Percentiles rank a stretch among this genome's conserved stretches.
Conservation (phyloP, 2,329 filamentous ascomycete species). For the Pseudocercospora eumusae region DNA sequence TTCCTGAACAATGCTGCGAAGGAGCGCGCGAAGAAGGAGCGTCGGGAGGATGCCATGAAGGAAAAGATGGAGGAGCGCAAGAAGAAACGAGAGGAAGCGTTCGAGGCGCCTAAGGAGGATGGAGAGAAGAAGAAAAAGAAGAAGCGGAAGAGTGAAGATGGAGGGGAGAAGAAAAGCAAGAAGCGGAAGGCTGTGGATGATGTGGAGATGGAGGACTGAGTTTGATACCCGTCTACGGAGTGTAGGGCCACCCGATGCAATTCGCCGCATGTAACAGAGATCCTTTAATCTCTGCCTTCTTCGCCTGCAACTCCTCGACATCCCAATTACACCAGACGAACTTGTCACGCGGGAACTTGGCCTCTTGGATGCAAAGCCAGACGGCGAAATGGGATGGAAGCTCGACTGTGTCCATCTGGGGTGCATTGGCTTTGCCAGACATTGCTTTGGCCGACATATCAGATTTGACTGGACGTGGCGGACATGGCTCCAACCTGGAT, state of each 20-base stretch:
- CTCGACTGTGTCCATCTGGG: background rate
- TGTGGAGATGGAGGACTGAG: slow-evolving; percentile 34
- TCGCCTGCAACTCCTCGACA: slow-evolving; percentile 15
- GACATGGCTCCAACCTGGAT: background rate
- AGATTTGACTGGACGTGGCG: background rate
- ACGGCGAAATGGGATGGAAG: slow-evolving; percentile 32
- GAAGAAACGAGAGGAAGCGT: slow-evolving; percentile 81
- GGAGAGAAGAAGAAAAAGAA: slow-evolving; percentile 52
- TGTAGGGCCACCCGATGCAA: slow-evolving; percentile 5
- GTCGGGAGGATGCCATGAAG: slow-evolving; percentile 79
- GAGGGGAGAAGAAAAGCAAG: slow-evolving; percentile 49
- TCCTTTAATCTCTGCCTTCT: background rate
- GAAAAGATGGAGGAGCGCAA: slow-evolving; percentile 85
- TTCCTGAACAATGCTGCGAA: slow-evolving; percentile 92
- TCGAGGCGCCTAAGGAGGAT: slow-evolving; percentile 80
- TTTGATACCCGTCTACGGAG: background rate
- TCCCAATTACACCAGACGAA: slow-evolving; percentile 29
- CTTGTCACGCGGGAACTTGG: slow-evolving; percentile 43
- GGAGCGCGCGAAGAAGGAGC: slow-evolving; percentile 76
- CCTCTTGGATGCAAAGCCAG: slow-evolving; percentile 45
- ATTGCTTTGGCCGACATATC: slow-evolving; percentile 1
- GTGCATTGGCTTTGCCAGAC: background rate
- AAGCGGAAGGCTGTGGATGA: slow-evolving; percentile 37
- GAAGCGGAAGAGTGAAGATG: slow-evolving; percentile 55
- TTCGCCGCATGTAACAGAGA: slow-evolving; percentile 3